Percentiles rank a stretch among this genome's conserved stretches.
Evolutionary conservation across 148 eudicot species (phyloP).

Genomic region (Euryodendron excelsum): DNA sequence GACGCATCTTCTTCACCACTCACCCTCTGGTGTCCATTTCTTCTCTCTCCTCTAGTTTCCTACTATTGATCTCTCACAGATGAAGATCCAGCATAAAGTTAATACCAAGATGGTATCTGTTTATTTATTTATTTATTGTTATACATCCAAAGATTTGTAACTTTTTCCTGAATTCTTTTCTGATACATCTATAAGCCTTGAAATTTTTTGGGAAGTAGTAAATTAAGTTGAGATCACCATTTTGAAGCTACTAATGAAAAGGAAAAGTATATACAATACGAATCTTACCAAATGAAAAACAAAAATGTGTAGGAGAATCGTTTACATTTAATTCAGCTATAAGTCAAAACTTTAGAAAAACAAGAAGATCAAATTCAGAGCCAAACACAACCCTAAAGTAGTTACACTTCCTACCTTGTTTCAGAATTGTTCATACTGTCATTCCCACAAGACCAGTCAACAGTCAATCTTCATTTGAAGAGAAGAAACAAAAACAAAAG

Average conservation of each 20-base stretch:
- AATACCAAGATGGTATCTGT: too few relatives aligned
- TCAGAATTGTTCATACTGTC: background rate
- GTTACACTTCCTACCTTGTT: background rate
- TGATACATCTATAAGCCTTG: background rate
- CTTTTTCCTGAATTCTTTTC: background rate
- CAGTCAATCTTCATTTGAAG: too few relatives aligned
- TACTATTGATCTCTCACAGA: background rate
- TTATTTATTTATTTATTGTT: background rate
- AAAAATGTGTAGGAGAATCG: background rate
- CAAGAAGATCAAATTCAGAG: background rate
- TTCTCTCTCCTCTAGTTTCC: background rate
- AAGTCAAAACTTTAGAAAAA: background rate
- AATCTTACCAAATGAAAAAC: background rate
- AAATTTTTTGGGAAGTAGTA: background rate
- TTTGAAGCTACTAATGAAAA: background rate
- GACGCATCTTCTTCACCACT: background rate
- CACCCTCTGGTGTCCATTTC: background rate
- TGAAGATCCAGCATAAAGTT: background rate
- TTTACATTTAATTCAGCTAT: background rate
- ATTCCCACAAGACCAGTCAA: background rate
- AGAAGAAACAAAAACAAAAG: background rate
- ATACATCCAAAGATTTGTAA: background rate
- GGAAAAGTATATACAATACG: background rate
- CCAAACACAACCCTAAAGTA: background rate
- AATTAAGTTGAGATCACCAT: background rate